phyloP scores from a whole-genome alignment of 2,329 filamentous ascomycete species.

The Drechslerella stenobrocha region DNA sequence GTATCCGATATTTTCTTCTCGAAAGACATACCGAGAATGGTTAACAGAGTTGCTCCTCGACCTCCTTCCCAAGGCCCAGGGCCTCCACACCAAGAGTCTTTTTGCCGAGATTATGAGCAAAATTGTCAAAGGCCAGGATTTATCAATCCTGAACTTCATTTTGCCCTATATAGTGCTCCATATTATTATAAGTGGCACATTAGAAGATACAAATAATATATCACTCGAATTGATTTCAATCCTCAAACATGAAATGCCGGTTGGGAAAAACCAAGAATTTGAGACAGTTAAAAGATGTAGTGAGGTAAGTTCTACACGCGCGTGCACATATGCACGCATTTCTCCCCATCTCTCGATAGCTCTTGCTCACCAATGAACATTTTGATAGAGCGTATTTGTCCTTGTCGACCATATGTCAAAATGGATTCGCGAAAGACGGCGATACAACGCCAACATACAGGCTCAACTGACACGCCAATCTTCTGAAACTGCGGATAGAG shows the following conservation, averaged over 20 bases:
- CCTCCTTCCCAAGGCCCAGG: slow-evolving; percentile 76
- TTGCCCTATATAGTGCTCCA: slow-evolving; percentile 86
- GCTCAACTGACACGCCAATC: slow-evolving; percentile 45
- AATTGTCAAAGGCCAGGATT: slow-evolving; percentile 80
- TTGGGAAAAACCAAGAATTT: slow-evolving; percentile 63
- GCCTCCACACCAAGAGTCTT: slow-evolving; percentile 71
- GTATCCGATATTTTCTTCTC: slow-evolving; percentile 77
- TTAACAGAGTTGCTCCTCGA: slow-evolving; percentile 78
- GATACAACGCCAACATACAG: slow-evolving; percentile 55
- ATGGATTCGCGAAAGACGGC: slow-evolving; percentile 80
- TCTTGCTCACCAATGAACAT: background rate
- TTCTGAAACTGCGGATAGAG: slow-evolving; percentile 14
- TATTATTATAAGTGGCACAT: slow-evolving; percentile 72
- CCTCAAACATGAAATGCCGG: slow-evolving; percentile 66
- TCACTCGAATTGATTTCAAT: slow-evolving; percentile 74
- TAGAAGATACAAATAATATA: slow-evolving; percentile 67
- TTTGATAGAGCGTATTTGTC: slow-evolving; percentile 63
- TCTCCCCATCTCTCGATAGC: too few relatives aligned
- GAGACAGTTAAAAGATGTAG: slow-evolving; percentile 83
- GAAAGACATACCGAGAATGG: slow-evolving; percentile 76
- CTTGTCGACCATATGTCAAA: slow-evolving; percentile 87
- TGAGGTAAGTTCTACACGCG: slow-evolving; percentile 65
- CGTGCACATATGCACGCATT: background rate
- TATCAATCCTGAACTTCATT: slow-evolving; percentile 82
- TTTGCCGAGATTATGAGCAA: slow-evolving; percentile 75